These are phyloP conservation scores for Cladosporium phlei DNA, from an alignment of 2,329 filamentous ascomycete genomes.

Conservation along the genomic window DNA sequence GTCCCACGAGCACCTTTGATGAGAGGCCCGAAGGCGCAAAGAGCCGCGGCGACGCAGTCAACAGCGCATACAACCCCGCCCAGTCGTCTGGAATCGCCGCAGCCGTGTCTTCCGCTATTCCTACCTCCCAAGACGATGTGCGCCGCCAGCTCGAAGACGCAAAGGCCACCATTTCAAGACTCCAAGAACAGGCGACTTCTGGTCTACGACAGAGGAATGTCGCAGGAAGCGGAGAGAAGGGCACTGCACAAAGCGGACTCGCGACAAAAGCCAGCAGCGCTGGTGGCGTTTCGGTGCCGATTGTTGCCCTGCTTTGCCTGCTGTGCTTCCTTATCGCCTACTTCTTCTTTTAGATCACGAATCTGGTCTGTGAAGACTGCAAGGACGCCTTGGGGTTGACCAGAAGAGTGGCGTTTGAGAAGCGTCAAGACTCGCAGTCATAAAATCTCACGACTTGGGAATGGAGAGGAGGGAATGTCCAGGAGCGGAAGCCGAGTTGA, in stretches of 20 bases:
- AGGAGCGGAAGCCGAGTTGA: no score
- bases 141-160: slow-evolving; percentile 70
- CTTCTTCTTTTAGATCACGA: slow-evolving; percentile 76
- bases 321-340: slow-evolving; percentile 91
- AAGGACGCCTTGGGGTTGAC: no score
- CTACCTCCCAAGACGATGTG: slow-evolving; percentile 56
- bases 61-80: slow-evolving; percentile 38
- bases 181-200: slow-evolving; percentile 61
- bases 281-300: slow-evolving; percentile 79
- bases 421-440: no score
- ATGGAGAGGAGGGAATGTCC: no score
- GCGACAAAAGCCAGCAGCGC: slow-evolving; percentile 16
- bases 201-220: slow-evolving; percentile 75
- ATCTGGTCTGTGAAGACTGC: no score
- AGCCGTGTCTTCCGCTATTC: slow-evolving; percentile 44
- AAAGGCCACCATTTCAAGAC: slow-evolving; percentile 64
- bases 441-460: background rate
- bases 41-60: slow-evolving; percentile 36
- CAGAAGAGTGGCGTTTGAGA: no score
- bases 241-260: slow-evolving; percentile 21
- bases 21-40: slow-evolving; percentile 38
- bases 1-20: slow-evolving; percentile 36
- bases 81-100: slow-evolving; percentile 42
- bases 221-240: slow-evolving; percentile 17
- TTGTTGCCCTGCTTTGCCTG: slow-evolving; percentile 78